These are phyloP conservation scores for Vitis amurensis DNA, from an alignment of 164 flowering plant genomes.

Conservation along the genomic window DNA sequence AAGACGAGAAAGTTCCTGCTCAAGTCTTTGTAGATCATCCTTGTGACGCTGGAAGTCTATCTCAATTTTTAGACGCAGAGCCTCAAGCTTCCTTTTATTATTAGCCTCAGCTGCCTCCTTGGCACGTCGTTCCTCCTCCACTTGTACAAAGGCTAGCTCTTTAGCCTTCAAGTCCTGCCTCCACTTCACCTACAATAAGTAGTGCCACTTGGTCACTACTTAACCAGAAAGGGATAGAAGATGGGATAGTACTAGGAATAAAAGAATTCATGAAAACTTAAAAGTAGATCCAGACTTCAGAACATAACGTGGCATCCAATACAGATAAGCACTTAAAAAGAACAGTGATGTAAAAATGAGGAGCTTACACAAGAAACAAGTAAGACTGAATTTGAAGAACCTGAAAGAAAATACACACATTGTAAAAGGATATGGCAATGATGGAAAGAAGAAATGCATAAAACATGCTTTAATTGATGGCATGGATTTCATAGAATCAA, in stretches of 20 bases:
- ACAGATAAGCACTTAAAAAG: too few species aligned
- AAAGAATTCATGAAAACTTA: not conserved
- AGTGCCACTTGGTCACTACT: not conserved
- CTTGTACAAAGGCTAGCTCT: constrained; percentile 55
- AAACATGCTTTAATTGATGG: not conserved
- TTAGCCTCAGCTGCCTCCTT: constrained; percentile 78
- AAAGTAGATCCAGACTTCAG: too few species aligned
- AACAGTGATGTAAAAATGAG: too few species aligned
- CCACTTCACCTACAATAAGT: constrained; percentile 67
- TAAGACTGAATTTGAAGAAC: too few species aligned
- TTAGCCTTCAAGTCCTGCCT: constrained; percentile 73
- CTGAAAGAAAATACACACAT: not conserved
- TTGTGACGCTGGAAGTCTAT: constrained; percentile 93
- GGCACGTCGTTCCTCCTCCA: constrained; percentile 70
- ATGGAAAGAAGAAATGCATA: not conserved
- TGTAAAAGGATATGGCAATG: not conserved
- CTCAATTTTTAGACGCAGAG: constrained; percentile 80
- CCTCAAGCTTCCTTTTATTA: constrained; percentile 71
- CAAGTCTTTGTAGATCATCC: constrained; percentile 88
- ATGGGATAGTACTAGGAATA: not conserved
- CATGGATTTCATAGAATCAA: not conserved
- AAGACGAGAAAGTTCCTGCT: constrained; percentile 85
- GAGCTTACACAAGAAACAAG: too few species aligned
- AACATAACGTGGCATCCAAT: too few species aligned
- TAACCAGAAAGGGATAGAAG: not conserved